Conservation (phyloP, 108 stramenopile genomes). For the Nitzschia inconspicua region DNA sequence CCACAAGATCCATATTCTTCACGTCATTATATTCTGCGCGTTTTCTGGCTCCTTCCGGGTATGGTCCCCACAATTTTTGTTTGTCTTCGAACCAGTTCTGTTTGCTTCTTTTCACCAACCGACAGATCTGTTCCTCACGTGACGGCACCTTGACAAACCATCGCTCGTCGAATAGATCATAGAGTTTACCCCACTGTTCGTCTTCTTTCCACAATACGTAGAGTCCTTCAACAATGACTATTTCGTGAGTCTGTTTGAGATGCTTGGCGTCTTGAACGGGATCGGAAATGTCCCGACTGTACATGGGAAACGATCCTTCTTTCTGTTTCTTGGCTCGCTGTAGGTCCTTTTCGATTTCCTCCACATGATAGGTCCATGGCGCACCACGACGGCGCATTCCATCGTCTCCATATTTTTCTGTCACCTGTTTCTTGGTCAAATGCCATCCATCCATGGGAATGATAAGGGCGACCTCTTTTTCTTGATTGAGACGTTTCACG, state of each 20-base stretch:
- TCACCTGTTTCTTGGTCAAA: constrained; percentile 34
- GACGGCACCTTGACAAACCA: constrained; percentile 50
- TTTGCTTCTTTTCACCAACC: constrained; percentile 45
- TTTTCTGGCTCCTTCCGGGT: constrained; percentile 35
- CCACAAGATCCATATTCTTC: constrained; percentile 11
- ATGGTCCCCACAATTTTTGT: constrained; percentile 49
- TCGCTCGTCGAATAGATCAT: constrained; percentile 55
- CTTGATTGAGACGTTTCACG: constrained; percentile 26
- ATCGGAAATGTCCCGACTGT: constrained; percentile 54
- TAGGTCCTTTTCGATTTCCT: constrained; percentile 32
- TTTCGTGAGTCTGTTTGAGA: constrained; percentile 30
- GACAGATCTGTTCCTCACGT: constrained; percentile 35
- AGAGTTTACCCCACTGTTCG: constrained; percentile 43
- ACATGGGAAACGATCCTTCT: constrained; percentile 47
- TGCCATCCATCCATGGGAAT: constrained; percentile 80
- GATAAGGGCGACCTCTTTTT: constrained; percentile 26
- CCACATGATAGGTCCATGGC: constrained; percentile 71
- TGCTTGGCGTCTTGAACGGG: constrained; percentile 42
- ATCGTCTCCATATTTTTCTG: constrained; percentile 29
- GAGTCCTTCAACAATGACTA: constrained; percentile 68
- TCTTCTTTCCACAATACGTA: constrained; percentile 51
- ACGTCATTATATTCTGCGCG: constrained; percentile 54
- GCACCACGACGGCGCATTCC: constrained; percentile 56
- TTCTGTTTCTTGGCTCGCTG: constrained; percentile 25
- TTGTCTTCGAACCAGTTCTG: constrained; percentile 53